Evolutionary conservation across 2,329 filamentous ascomycete genomes (phyloP).

Genomic region (Pseudodiploospora longispora): DNA sequence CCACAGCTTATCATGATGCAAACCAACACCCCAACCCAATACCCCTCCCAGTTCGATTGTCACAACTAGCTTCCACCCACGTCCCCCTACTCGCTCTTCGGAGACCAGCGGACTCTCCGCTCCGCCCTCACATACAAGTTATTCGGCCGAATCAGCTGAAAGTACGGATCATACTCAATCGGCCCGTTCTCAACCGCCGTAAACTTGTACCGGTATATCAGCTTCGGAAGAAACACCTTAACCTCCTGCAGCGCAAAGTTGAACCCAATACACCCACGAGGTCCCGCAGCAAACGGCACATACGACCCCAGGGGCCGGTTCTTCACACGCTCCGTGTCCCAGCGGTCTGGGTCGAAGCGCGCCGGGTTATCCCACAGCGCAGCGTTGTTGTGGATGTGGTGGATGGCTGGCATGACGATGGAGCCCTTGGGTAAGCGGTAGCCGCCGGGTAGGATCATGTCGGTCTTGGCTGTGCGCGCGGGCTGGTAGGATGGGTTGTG

Average conservation of each 20-base stretch:
- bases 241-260: conserved; percentile 56
- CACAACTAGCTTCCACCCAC: too few relatives aligned
- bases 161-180: conserved; percentile 52
- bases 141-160: conserved; percentile 44
- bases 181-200: conserved; percentile 38
- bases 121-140: conserved; percentile 34
- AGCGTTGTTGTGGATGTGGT: conserved; percentile 45
- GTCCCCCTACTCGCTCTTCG: conserved; percentile 8
- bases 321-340: conserved; percentile 44
- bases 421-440: conserved; percentile 45
- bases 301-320: conserved; percentile 43
- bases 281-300: conserved; percentile 50
- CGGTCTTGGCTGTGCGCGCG: conserved; percentile 45
- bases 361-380: conserved; percentile 49
- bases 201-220: conserved; percentile 53
- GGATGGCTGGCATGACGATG: conserved; percentile 45
- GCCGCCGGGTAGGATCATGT: conserved; percentile 51
- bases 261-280: conserved; percentile 54
- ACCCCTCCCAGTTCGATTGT: too few relatives aligned
- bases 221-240: conserved; percentile 49
- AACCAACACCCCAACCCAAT: too few relatives aligned
- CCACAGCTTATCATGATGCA: too few relatives aligned
- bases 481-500: conserved; percentile 57
- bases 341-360: conserved; percentile 51
- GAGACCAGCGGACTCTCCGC: conserved; percentile 41